Percentiles rank a stretch among this genome's conserved stretches.
Evolutionary conservation across 2,329 filamentous ascomycete genomes (phyloP).

Genomic region (Colletotrichum liaoningense): DNA sequence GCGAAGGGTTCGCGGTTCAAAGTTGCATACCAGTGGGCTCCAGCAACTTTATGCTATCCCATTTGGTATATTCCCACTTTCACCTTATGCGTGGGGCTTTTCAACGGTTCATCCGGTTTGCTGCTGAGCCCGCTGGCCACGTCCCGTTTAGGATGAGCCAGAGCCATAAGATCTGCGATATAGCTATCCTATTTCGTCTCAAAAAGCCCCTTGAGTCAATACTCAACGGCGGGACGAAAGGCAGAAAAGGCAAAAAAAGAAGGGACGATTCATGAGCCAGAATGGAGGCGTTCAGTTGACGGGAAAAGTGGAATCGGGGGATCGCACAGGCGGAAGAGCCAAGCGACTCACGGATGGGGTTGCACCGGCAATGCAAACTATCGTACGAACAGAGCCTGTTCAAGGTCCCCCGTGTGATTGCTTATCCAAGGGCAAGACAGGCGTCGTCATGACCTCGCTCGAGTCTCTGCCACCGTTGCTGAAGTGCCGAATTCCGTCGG

Average conservation of each 20-base stretch:
- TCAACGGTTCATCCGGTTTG: not conserved
- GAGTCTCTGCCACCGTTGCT: not conserved
- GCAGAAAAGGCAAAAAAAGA: not conserved
- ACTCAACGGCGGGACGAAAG: not conserved
- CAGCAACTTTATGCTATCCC: not conserved
- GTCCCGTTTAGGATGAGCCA: not conserved
- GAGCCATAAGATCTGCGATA: not conserved
- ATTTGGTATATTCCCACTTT: not conserved
- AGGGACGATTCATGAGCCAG: not conserved
- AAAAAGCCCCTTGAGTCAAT: not conserved
- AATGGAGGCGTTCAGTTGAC: not conserved
- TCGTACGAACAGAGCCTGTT: not conserved
- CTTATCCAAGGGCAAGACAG: not conserved
- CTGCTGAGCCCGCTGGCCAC: not conserved
- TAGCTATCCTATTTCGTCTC: not conserved
- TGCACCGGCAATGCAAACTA: not conserved
- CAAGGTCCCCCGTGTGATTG: not conserved
- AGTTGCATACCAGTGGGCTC: not conserved
- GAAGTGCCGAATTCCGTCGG: not conserved
- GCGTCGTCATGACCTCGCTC: not conserved
- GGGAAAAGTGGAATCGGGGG: slow-evolving; percentile 29
- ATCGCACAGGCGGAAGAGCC: not conserved
- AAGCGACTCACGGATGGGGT: slow-evolving; percentile 29
- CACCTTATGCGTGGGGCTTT: not conserved
- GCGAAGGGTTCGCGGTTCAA: not conserved